These are phyloP conservation scores for Podaxis sp. DNA, from an alignment of 768 basidiomycete species.

Conservation along the genomic window DNA sequence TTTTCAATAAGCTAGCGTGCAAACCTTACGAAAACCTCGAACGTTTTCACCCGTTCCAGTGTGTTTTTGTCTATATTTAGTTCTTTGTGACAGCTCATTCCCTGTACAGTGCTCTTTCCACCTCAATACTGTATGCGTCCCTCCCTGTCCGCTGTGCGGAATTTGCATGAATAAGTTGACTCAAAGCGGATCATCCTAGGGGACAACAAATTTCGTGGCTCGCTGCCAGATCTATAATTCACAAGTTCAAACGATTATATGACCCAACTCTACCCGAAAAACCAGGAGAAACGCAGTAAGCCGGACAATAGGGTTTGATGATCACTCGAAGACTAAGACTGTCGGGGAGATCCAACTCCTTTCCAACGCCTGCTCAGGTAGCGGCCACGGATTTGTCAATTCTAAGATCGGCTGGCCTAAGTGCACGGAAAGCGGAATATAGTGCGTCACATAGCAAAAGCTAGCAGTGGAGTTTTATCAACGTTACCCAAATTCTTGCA, in stretches of 20 bases:
- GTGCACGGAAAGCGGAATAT: constrained; percentile 88
- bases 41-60: constrained; percentile 82
- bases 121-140: constrained; percentile 63
- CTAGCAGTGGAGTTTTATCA: neutral
- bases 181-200: constrained; percentile 28
- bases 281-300: constrained; percentile 6
- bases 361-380: constrained; percentile 74
- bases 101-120: constrained; percentile 55
- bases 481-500: constrained; percentile 23
- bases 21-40: constrained; percentile 77
- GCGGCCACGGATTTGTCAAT: constrained; percentile 52
- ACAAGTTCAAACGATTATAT: constrained; percentile 76
- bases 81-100: neutral
- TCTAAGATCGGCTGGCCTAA: constrained; percentile 74
- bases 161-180: neutral
- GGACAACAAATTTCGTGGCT: constrained; percentile 85
- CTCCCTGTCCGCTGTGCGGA: neutral
- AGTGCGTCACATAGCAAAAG: constrained; percentile 38
- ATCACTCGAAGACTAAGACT: neutral
- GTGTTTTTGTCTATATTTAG: constrained; percentile 14
- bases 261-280: constrained; percentile 74
- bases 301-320: neutral
- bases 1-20: constrained; percentile 67
- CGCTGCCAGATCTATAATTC: constrained; percentile 80
- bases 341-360: constrained; percentile 29